A percentile compares a stretch with the other conserved stretches of the same genome.
Evolutionary conservation across 140 eudicot species (phyloP).

Genomic region (Anethum foeniculum): DNA sequence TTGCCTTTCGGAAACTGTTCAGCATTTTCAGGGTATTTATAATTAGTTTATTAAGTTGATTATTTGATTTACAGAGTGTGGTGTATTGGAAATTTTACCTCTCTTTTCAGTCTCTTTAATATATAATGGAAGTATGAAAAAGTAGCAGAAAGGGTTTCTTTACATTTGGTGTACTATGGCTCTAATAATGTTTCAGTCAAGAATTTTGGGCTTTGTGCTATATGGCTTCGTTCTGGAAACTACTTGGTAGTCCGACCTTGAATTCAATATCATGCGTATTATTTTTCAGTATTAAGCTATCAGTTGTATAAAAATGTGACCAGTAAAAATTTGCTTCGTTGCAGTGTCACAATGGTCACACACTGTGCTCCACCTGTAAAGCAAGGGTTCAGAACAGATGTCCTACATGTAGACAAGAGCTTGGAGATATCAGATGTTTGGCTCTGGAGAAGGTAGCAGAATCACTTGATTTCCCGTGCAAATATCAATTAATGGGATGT

Average conservation of each 20-base stretch:
- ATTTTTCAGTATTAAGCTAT: neutral
- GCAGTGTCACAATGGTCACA: constrained; percentile 88
- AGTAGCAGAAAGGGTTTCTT: neutral
- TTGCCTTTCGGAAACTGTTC: neutral
- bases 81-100: neutral
- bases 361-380: constrained; percentile 61
- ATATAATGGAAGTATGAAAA: neutral
- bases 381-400: constrained; percentile 51
- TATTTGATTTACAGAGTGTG: neutral
- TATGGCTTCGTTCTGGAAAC: neutral
- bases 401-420: constrained; percentile 57
- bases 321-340: neutral
- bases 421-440: constrained; percentile 68
- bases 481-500: constrained; percentile 55
- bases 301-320: neutral
- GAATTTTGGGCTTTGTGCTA: neutral
- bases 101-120: neutral
- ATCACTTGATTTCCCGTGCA: constrained; percentile 61
- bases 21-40: too few species aligned
- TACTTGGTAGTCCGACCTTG: neutral
- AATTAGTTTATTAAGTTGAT: neutral
- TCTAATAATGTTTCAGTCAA: neutral
- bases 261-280: neutral
- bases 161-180: neutral
- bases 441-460: constrained; percentile 76